A percentile compares a stretch with the other conserved stretches of the same genome.
Conservation (phyloP, 805 yeast genomes). For the Lipomyces mesembrius region DNA sequence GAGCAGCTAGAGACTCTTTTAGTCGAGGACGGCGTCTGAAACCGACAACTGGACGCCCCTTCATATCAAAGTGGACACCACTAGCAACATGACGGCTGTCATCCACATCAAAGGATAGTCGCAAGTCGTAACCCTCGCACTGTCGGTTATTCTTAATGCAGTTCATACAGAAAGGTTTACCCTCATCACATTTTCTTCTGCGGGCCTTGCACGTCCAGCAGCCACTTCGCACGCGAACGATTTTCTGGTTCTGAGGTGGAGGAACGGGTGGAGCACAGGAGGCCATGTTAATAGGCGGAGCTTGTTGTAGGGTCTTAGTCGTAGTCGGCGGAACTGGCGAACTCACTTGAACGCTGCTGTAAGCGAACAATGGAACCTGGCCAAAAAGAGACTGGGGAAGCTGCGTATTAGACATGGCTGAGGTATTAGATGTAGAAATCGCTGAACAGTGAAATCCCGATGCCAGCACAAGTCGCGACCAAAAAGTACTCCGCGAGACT, state of each 20-base stretch:
- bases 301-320: background rate
- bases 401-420: background rate
- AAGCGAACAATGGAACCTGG: background rate
- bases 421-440: background rate
- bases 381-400: background rate
- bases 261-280: conserved; percentile 13
- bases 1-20: conserved; percentile 34
- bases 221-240: conserved; percentile 49
- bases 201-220: conserved; percentile 67
- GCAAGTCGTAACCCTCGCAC: conserved; percentile 39
- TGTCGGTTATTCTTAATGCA: conserved; percentile 39
- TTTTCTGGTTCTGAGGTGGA: conserved; percentile 25
- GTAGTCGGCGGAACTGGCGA: conserved; percentile 2
- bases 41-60: conserved; percentile 36
- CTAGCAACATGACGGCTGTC: conserved; percentile 33
- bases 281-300: background rate
- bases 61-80: conserved; percentile 33
- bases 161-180: conserved; percentile 63
- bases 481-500: background rate
- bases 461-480: background rate
- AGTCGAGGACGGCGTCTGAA: conserved; percentile 36
- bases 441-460: background rate
- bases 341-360: background rate
- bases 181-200: conserved; percentile 70
- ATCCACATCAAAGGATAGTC: conserved; percentile 38